These are phyloP conservation scores for Leccinum ochraceum DNA, from an alignment of 768 basidiomycete species.

Conservation along the genomic window DNA sequence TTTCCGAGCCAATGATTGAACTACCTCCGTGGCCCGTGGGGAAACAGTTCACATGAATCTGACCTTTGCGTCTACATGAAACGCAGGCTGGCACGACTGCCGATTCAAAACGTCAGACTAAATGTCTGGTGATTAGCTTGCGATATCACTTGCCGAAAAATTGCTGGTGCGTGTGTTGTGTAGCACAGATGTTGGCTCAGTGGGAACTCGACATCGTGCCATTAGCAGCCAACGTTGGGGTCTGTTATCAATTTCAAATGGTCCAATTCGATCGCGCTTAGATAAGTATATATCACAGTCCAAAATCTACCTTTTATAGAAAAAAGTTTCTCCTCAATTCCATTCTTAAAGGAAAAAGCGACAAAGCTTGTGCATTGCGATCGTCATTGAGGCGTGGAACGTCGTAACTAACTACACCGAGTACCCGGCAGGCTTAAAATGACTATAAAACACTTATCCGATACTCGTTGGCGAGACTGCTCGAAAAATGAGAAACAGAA, in stretches of 20 bases:
- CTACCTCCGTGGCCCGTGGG: constrained; percentile 15
- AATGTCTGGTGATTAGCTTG: background rate
- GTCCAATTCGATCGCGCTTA: background rate
- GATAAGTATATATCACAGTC: background rate
- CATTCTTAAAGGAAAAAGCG: constrained; percentile 4
- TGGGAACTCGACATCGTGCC: constrained; percentile 9
- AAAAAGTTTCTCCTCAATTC: constrained; percentile 11
- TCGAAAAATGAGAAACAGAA: constrained; percentile 1
- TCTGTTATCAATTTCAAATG: constrained; percentile 32
- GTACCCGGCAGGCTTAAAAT: constrained; percentile 5
- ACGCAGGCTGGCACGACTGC: background rate
- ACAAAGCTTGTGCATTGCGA: constrained; percentile 14
- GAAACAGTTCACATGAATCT: background rate
- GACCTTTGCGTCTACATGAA: background rate
- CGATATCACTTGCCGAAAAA: background rate
- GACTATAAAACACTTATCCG: constrained; percentile 26
- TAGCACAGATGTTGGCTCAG: background rate
- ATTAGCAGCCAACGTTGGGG: background rate
- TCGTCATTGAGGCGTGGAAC: constrained; percentile 21
- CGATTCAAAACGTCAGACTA: background rate
- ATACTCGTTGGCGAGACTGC: constrained; percentile 8
- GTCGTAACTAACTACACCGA: constrained; percentile 27
- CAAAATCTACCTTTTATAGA: constrained; percentile 8
- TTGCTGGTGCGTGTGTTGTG: background rate
- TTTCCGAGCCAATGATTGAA: constrained; percentile 22